Evolutionary conservation across 2,329 filamentous ascomycete species (phyloP), one percentile per base, ranked within the genome.

Genomic region (Hypoxylon sp.): DNA sequence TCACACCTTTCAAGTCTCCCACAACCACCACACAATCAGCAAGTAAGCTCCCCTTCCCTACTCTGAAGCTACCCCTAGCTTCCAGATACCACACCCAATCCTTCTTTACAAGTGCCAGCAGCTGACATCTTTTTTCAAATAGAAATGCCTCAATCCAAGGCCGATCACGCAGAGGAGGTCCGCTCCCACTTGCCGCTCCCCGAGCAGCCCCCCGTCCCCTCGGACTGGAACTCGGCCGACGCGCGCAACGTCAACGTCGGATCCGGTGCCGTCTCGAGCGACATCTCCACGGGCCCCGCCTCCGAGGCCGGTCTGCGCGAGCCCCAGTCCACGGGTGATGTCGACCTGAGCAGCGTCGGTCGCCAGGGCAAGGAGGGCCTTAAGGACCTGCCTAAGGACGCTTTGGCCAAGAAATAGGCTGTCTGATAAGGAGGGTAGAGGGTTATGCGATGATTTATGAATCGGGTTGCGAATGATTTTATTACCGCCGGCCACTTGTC

Each of bases 181-280:
- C 84, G 89, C 79, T 79, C 88, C 76, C 92, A 93, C 79, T 88
- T 96, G 30, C 91, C 91, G 53, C 86, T 94, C 52, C 92, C 92
- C 17, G 91, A 94, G 1, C 84, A 94, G 69, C 92, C 92, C 20
- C 91, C 91, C 1, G 80, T 79, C n/a, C 80, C 87, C n/a, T 91
- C 90, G 4, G 91, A 95, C 82, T 93, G 88, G 84, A 88, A 94
- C 76, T 92, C 89, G 0, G 82, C 85, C 52, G 91, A 94, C 72
- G 83, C 83, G 30, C 80, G 85, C 65, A 91, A 80, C 58, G 88
- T 91, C 74, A 90, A 92, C 73, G 87, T 91, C 49, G 90, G 90
- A 67, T 86, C 88, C 34, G 89, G 90, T 19, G 78, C 83, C 56
- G 70, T 82, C 1, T 75, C 84, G 68, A 84, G 80, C 54, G 82